Evolutionary conservation across 768 basidiomycete species (phyloP).

Genomic region (Hypsizygus marmoreus): DNA sequence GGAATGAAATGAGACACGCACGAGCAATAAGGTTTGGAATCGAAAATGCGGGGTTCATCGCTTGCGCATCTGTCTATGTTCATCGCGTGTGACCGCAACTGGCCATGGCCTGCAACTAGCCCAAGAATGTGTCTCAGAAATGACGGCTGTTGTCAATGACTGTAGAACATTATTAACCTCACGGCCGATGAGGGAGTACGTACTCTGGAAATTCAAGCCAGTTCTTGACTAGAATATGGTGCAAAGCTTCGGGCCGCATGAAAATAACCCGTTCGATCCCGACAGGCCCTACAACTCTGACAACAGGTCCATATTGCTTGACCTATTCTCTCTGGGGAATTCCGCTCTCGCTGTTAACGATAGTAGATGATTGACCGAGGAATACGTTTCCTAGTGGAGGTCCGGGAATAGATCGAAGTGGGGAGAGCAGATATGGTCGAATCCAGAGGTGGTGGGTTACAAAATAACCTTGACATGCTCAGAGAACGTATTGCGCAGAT

Average conservation of each 20-base stretch:
- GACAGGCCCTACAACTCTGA: constrained; percentile 46
- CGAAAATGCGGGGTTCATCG: constrained; percentile 56
- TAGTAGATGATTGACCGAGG: constrained; percentile 39
- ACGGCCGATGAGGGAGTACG: constrained; percentile 15
- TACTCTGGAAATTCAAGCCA: constrained; percentile 50
- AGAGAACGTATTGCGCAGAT: neutral
- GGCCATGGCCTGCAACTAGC: constrained; percentile 44
- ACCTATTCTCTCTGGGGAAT: constrained; percentile 48
- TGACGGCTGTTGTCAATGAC: constrained; percentile 32
- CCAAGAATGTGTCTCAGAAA: constrained; percentile 46
- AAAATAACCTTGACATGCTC: constrained; percentile 17
- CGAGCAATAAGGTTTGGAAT: constrained; percentile 41
- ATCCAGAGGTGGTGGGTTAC: constrained; percentile 28
- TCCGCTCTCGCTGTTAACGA: constrained; percentile 41
- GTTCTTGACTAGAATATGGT: constrained; percentile 43
- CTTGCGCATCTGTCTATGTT: constrained; percentile 51
- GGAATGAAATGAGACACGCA: constrained; percentile 17
- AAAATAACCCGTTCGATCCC: constrained; percentile 49
- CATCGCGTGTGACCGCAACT: constrained; percentile 51
- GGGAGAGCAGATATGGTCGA: constrained; percentile 31
- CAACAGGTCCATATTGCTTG: constrained; percentile 44
- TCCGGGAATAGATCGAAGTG: constrained; percentile 31
- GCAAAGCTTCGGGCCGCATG: constrained; percentile 44
- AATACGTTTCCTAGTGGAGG: constrained; percentile 34
- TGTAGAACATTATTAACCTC: neutral